Percentiles rank a stretch among this genome's conserved stretches.
Evolutionary conservation across 2,329 filamentous ascomycete genomes (phyloP).

Genomic region (Fonsecaea nubica): DNA sequence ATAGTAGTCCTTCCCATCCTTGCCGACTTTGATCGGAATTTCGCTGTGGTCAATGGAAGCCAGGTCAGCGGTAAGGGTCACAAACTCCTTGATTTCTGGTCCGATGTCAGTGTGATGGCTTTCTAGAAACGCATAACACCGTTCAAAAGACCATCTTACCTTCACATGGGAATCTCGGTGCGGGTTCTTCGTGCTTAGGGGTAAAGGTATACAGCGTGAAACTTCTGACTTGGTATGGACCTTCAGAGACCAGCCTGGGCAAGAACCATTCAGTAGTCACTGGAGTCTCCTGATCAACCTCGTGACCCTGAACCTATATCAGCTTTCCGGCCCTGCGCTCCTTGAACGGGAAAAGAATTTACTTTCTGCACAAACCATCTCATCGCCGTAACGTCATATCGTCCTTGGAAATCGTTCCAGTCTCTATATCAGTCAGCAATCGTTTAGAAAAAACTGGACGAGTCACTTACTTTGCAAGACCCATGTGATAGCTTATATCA

Average conservation of each 20-base stretch:
- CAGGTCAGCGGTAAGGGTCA: constrained; percentile 33
- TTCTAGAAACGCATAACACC: not conserved
- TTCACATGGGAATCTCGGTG: constrained; percentile 2
- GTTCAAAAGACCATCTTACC: not conserved
- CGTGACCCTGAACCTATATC: constrained; percentile 30
- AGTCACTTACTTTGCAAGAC: constrained; percentile 31
- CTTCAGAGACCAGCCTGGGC: not conserved
- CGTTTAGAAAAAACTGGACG: not conserved
- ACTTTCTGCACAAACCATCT: constrained; percentile 40
- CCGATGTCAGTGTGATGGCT: constrained; percentile 8
- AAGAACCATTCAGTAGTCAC: constrained; percentile 10
- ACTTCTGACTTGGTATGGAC: not conserved
- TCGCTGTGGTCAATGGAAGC: constrained; percentile 24
- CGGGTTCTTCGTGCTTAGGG: not conserved
- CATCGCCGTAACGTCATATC: constrained; percentile 34
- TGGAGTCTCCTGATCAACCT: constrained; percentile 34
- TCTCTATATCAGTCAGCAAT: constrained; percentile 29
- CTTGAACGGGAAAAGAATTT: not conserved
- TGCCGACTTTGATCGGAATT: constrained; percentile 26
- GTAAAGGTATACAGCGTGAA: constrained; percentile 3
- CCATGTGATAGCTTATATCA: constrained; percentile 25
- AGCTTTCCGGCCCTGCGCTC: not conserved
- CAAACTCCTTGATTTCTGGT: constrained; percentile 37
- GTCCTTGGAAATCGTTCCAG: constrained; percentile 26
- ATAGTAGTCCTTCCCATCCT: constrained; percentile 33